A percentile compares a stretch with the other conserved stretches of the same genome.
Conservation (phyloP, 164 flowering plant species). For the Vitis rotundifolia region DNA sequence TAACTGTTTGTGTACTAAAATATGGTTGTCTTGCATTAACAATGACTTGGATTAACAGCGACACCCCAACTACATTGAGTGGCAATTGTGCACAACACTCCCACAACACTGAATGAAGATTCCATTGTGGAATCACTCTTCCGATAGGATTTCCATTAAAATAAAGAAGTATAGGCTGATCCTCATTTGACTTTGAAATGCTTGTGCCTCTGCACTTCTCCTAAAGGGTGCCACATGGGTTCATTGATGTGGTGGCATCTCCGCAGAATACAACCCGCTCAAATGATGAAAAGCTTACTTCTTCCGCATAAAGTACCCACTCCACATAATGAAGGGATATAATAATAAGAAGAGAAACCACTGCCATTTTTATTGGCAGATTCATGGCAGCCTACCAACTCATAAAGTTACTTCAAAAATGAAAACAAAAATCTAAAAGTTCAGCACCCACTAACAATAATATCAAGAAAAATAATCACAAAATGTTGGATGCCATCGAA, state of each 20-base stretch:
- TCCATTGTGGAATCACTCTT: neutral
- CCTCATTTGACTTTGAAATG: conserved; percentile 11
- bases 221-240: conserved; percentile 1
- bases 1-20: neutral
- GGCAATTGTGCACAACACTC: neutral
- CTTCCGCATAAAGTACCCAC: neutral
- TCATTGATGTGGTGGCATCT: neutral
- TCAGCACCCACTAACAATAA: neutral
- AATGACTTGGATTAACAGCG: conserved; percentile 14
- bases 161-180: neutral
- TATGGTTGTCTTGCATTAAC: conserved; percentile 15
- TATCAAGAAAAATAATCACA: neutral
- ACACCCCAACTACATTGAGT: conserved; percentile 11
- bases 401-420: neutral
- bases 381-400: neutral
- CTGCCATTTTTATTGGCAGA: neutral
- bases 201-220: neutral
- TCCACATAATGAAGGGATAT: neutral
- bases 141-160: neutral
- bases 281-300: neutral
- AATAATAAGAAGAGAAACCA: conserved; percentile 1
- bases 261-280: neutral
- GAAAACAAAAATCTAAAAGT: neutral
- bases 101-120: neutral
- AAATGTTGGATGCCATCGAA: neutral